Percentiles rank a stretch among this genome's conserved stretches.
Conservation (phyloP, 1,284 basidiomycete genomes). For the Trichosporon inkin region DNA sequence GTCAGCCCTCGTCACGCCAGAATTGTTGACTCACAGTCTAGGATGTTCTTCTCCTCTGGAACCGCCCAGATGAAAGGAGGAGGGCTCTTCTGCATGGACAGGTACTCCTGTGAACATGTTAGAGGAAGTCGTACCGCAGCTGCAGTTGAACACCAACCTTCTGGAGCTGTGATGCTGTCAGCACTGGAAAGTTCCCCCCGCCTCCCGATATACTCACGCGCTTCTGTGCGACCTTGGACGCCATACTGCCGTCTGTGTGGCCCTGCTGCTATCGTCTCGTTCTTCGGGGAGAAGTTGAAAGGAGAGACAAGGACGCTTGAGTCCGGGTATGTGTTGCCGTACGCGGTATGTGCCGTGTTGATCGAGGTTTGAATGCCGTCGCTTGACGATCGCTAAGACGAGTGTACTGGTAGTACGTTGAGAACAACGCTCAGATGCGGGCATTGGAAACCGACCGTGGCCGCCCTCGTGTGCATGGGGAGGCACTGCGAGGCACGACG, state of each 20-base stretch:
- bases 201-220: constrained; percentile 34
- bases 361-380: neutral
- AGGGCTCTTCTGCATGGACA: constrained; percentile 85
- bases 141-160: constrained; percentile 29
- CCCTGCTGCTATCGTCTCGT: neutral
- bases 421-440: neutral
- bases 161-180: constrained; percentile 33
- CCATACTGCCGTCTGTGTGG: constrained; percentile 30
- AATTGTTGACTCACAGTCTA: constrained; percentile 70
- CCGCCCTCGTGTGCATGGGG: constrained; percentile 4
- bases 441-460: neutral
- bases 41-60: constrained; percentile 93
- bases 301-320: neutral
- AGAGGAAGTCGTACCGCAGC: neutral
- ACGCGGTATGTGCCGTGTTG: neutral
- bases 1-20: constrained; percentile 50
- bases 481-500: neutral
- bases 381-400: no score
- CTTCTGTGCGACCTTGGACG: constrained; percentile 51
- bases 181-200: neutral
- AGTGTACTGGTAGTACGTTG: neutral
- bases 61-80: constrained; percentile 91
- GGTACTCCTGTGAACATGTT: constrained; percentile 63
- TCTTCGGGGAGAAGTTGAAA: neutral
- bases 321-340: constrained; percentile 4